A percentile compares a stretch with the other conserved stretches of the same genome.
phyloP scores from a whole-genome alignment of 495 filamentous ascomycete species.

The Lasiosphaeria hispida region DNA sequence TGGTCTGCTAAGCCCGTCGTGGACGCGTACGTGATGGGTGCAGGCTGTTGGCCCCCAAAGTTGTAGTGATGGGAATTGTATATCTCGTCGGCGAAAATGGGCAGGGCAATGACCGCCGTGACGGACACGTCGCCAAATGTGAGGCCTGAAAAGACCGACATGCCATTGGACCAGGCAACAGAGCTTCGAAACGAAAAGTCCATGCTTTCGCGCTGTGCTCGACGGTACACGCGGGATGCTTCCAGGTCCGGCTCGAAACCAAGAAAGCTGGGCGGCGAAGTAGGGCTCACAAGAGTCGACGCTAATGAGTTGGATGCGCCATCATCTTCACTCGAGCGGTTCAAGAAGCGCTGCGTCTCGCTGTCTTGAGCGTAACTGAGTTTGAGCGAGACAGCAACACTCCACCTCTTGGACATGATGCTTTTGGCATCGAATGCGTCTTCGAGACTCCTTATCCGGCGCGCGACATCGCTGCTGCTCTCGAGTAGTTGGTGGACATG shows the following conservation, averaged over 20 bases:
- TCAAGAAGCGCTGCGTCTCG: background rate
- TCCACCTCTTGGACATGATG: slow-evolving; percentile 1
- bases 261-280: background rate
- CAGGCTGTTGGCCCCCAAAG: slow-evolving; percentile 3
- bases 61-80: slow-evolving; percentile 23
- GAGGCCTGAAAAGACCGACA: slow-evolving; percentile 20
- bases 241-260: slow-evolving; percentile 24
- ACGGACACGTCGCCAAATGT: slow-evolving; percentile 22
- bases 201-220: slow-evolving; percentile 19
- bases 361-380: background rate
- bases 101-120: slow-evolving; percentile 23
- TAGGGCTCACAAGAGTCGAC: background rate
- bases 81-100: slow-evolving; percentile 19
- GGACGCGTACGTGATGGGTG: background rate
- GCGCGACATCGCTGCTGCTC: slow-evolving; percentile 12
- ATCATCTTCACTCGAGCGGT: background rate
- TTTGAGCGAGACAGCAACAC: background rate
- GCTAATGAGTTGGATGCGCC: background rate
- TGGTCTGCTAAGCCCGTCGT: background rate
- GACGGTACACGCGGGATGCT: slow-evolving; percentile 22
- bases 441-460: slow-evolving; percentile 16
- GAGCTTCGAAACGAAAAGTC: slow-evolving; percentile 26
- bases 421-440: slow-evolving; percentile 15
- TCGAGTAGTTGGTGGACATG: slow-evolving; percentile 13
- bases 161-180: slow-evolving; percentile 10